Base-by-base conservation (phyloP, 176 grass and related monocot species). In the Triticum monococcum region DNA sequence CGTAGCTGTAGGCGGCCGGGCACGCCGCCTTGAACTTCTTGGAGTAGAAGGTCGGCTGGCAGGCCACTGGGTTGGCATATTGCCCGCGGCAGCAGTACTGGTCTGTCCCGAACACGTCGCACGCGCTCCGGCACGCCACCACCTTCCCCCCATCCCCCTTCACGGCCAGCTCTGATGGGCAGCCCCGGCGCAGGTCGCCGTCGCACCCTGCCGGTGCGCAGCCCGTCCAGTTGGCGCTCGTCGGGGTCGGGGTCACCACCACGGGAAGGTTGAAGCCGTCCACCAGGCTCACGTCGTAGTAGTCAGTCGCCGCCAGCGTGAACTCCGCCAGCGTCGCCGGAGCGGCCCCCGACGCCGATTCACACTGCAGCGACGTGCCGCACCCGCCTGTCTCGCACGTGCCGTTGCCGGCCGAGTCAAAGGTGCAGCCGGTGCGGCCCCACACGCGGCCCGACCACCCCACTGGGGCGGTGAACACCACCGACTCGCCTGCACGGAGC, bases 201-300 rank as follows among this genome's bases (percentile, higher is more conserved):
- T 90, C 81, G 83, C 97, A 96, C 1, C 97, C 97, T 0, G 92
- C 96, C 25, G 65, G 25, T n/a, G 60, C 54, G 77, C 97, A 98
- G 89, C 94, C 46, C 3, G 41, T 30, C 13, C 72, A 43, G 8
- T 75, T 75, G 3, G 25, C 24, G 33, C 54, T 87, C 59, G 73
- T 16, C 16, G 12, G 20, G 5, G 73, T 87, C 1, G 92, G 92
- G 12, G 33, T 88, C 28, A 98, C 85, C 66, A 87, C 82, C 7
- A 92, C 7, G 1, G 92, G 88, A 1, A 89, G 77, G 45, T 48
- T 48, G 45, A 48, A 48, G 9, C 96, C 96, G 78, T 98, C 96
- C 36, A 98, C 90, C 4, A 98, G 86, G 79, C 96, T 98, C 60
- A 98, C 96, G 89, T 98, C 96, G 84, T 98, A 98, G 84, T 89